Base-by-base conservation (phyloP, 192 early-diverging fungal genomes). In the Funneliformis mosseae region DNA sequence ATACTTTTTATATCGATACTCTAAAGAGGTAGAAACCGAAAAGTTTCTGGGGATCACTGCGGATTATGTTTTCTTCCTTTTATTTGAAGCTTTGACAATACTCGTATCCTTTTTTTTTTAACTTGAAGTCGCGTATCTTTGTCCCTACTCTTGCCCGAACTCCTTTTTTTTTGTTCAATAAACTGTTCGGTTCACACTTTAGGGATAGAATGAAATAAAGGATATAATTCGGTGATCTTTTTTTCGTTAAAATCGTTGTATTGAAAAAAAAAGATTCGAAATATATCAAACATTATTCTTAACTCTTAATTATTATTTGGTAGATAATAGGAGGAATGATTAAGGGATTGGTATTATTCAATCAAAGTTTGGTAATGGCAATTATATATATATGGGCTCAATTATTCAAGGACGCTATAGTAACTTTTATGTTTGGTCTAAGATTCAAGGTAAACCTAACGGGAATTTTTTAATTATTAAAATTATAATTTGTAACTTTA, bases 371-470 rank as follows among this genome's bases (percentile, higher is more conserved):
- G 21, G 63, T 90, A 67, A 80, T 95, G 83, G 81, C 91, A 6
- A 76, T 95, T 41, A 78, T 90, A n/a, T 95, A 94, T 61, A 83
- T 95, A 60, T 96, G 95, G 95, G 85, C 92, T n/a, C 84, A 89
- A 84, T 83, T 90, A 80, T 85, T 90, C 71, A 82, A 87, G 27
- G 86, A 89, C 27, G 71, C 77, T 73, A 83, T 76, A 7, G 92
- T 96, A 6, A 86, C 81, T 8, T 95, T 96, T 82, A 85, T 94
- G 78, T 91, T 95, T 82, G 95, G 94, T 8, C 74, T 95, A 48
- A 84, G 81, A 64, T 94, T 96, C 78, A 88, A 90, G 86, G 91
- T 89, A 77, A 73, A 46, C 59, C 0, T 23, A 38, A 43, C 9
- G 68, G 2, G 5, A n/a, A 38, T 75, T 45, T 61, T 18, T 42